Conservation (phyloP, 768 basidiomycete genomes). For the Dendrothele bispora region DNA sequence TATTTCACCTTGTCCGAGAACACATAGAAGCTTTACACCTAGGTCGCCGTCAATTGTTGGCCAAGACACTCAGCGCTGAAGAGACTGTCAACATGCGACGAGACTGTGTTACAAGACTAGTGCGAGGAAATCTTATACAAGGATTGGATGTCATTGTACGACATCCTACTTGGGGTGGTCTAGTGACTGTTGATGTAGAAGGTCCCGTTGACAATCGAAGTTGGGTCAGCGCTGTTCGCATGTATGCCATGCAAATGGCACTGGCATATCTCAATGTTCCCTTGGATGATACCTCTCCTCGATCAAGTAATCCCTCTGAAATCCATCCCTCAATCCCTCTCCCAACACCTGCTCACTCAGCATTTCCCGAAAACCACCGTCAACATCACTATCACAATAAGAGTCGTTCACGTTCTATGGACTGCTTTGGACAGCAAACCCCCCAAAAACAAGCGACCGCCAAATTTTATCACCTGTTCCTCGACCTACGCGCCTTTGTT, state of each 20-base stretch:
- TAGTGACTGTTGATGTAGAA: slow-evolving; percentile 89
- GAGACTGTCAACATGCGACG: slow-evolving; percentile 80
- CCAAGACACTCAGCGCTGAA: slow-evolving; percentile 83
- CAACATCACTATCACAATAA: slow-evolving; percentile 37
- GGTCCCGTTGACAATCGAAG: slow-evolving; percentile 77
- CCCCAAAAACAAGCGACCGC: slow-evolving; percentile 41
- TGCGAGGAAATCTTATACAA: slow-evolving; percentile 88
- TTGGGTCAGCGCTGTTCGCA: slow-evolving; percentile 87
- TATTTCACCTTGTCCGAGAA: slow-evolving; percentile 82
- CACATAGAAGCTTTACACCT: slow-evolving; percentile 91
- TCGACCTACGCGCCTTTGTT: slow-evolving; percentile 91
- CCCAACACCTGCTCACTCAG: slow-evolving; percentile 67
- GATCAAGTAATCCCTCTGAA: slow-evolving; percentile 27
- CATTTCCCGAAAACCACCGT: slow-evolving; percentile 56
- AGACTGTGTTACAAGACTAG: slow-evolving; percentile 86
- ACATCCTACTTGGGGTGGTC: slow-evolving; percentile 86
- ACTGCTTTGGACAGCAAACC: slow-evolving; percentile 24
- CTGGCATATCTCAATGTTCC: slow-evolving; percentile 74
- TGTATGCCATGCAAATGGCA: slow-evolving; percentile 88
- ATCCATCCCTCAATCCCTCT: slow-evolving; percentile 35
- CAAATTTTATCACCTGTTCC: slow-evolving; percentile 86
- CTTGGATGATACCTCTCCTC: slow-evolving; percentile 39
- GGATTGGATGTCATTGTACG: slow-evolving; percentile 95
- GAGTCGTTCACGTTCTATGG: slow-evolving; percentile 35
- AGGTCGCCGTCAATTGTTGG: slow-evolving; percentile 87